A percentile compares a stretch with the other conserved stretches of the same genome.
phyloP scores from a whole-genome alignment of 129 eudicot genomes.

The Flaveria linearis region DNA sequence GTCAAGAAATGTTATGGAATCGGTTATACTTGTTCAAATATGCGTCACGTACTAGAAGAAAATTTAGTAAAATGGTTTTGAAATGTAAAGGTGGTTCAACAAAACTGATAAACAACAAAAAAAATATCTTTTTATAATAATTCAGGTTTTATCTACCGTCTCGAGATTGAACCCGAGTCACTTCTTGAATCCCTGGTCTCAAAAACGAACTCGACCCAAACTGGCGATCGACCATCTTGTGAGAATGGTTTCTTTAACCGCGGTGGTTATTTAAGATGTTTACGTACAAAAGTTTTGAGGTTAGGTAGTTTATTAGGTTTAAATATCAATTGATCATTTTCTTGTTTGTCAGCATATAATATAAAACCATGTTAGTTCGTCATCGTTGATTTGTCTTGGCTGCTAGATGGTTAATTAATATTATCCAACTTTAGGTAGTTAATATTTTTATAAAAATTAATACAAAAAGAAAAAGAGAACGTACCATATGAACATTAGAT shows the following conservation, averaged over 20 bases:
- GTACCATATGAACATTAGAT: not conserved
- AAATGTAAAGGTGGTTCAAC: not conserved
- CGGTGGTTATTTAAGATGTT: too few relatives aligned
- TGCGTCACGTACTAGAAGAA: too few relatives aligned
- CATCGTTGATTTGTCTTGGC: conserved; percentile 11
- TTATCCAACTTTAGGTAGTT: not conserved
- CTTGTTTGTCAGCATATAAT: not conserved
- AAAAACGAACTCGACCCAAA: not conserved
- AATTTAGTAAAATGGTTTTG: not conserved
- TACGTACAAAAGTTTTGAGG: too few relatives aligned
- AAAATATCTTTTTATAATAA: too few relatives aligned
- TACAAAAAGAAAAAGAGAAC: not conserved
- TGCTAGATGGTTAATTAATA: conserved; percentile 8
- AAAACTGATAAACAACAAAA: not conserved
- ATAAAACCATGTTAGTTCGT: not conserved
- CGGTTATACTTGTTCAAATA: conserved; percentile 2
- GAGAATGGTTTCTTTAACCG: not conserved
- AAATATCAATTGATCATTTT: not conserved
- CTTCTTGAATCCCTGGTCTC: not conserved
- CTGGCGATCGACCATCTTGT: not conserved
- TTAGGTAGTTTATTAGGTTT: not conserved
- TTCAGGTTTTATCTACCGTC: too few relatives aligned
- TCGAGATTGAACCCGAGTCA: not conserved
- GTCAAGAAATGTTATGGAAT: conserved; percentile 14
- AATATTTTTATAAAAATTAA: not conserved